Evolutionary conservation across 768 basidiomycete species (phyloP).

Genomic region (Mrakia blollopis): DNA sequence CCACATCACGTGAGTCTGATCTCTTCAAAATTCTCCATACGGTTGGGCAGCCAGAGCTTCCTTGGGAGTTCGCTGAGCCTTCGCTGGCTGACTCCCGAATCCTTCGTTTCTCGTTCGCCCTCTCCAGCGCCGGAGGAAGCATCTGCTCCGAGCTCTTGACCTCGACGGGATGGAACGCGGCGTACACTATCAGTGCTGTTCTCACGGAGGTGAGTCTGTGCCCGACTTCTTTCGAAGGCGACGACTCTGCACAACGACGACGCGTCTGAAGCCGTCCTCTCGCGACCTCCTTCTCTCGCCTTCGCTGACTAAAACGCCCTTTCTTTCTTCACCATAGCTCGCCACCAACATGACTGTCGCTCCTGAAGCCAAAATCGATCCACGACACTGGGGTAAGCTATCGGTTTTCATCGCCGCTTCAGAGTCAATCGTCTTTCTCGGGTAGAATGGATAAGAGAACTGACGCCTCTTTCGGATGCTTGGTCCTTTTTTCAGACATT

Average conservation of each 20-base stretch:
- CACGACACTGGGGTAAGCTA: neutral
- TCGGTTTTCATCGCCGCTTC: neutral
- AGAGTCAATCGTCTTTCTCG: neutral
- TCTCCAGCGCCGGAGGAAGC: neutral
- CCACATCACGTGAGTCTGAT: conserved; percentile 50
- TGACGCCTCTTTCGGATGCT: neutral
- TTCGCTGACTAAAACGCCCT: too few relatives aligned
- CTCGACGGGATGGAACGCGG: neutral
- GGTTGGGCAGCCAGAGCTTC: too few relatives aligned
- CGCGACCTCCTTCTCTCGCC: neutral
- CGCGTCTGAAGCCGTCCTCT: neutral
- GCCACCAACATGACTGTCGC: conserved; percentile 8
- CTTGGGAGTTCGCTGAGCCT: neutral
- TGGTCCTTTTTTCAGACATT: neutral
- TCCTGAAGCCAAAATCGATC: neutral
- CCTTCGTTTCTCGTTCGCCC: neutral
- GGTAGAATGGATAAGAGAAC: neutral
- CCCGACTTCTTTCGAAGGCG: too few relatives aligned
- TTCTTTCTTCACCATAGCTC: neutral
- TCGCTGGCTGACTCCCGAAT: neutral
- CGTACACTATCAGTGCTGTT: neutral
- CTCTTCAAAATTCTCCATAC: neutral
- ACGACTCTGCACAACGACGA: neutral
- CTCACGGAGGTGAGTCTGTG: neutral
- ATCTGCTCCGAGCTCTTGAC: neutral